Conservation (phyloP, 257 asterid species). For the Rauvolfia tetraphylla region DNA sequence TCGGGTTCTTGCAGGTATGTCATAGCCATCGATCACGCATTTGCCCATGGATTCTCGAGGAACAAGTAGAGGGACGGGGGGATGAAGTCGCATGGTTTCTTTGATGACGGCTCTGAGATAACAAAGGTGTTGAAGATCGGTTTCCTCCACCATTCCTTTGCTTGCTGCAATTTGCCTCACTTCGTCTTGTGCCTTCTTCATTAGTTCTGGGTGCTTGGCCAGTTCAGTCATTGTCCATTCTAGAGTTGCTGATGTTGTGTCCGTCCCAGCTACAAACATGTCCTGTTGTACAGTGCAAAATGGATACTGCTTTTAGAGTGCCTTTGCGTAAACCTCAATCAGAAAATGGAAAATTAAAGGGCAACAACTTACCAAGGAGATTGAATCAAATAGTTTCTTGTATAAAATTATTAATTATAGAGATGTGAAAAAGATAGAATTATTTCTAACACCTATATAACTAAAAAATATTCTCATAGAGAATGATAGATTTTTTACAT, state of each 20-base stretch:
- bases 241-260: constrained; percentile 32
- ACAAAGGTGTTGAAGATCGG: constrained; percentile 28
- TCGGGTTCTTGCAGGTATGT: constrained; percentile 28
- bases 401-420: too few relatives aligned
- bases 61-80: constrained; percentile 37
- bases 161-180: constrained; percentile 22
- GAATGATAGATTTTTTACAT: too few relatives aligned
- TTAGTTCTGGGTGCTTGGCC: constrained; percentile 26
- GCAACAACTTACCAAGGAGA: too few relatives aligned
- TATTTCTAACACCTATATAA: too few relatives aligned
- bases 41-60: constrained; percentile 36
- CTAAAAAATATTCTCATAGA: too few relatives aligned
- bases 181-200: constrained; percentile 30
- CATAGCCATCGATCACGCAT: constrained; percentile 21
- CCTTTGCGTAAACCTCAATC: too few relatives aligned
- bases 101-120: constrained; percentile 34
- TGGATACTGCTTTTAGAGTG: too few relatives aligned
- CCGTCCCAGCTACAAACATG: constrained; percentile 44
- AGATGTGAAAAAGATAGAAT: too few relatives aligned
- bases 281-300: constrained; percentile 23
- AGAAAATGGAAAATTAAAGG: too few relatives aligned
- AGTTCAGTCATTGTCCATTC: constrained; percentile 42
- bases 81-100: constrained; percentile 32
- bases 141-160: constrained; percentile 27
- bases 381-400: too few relatives aligned